Base-by-base conservation (phyloP, 83 land plant genomes). In the Diphasiastrum complanatum region DNA sequence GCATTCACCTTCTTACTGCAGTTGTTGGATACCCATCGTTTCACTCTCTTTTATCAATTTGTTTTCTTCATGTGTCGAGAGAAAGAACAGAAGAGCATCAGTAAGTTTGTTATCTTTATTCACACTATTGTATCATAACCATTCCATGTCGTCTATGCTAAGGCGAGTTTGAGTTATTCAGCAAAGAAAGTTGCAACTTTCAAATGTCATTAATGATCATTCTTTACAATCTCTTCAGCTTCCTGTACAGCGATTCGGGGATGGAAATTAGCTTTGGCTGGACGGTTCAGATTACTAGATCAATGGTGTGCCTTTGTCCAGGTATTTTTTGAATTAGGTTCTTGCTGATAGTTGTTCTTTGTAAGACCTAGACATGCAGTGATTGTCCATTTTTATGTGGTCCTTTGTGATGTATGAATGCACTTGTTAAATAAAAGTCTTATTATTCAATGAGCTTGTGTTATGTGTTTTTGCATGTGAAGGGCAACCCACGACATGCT, bases 221-320 rank as follows among this genome's bases (percentile, higher is more conserved):
- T 14, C n/a, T 14, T 18, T 41, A 41, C n/a, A 18, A 14, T 14
- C 0, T 37, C 41, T 56, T 65, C 68, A 85, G 95, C 89, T 74
- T 84, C 82, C 3, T 76, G 65, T 53, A 82, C 75, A 33, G 86
- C 89, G 19, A 53, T 85, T 10, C 59, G 64, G 49, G 89, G 81
- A 2, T 89, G 95, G 95, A 76, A 70, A 51, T 49, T 89, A 45
- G 79, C 85, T 4, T 64, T 89, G 70, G 69, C 66, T 50, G 96
- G 90, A 48, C 76, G 87, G 18, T 89, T 89, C 77, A 77, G 85
- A 12, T 50, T 89, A 28, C 96, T 89, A 58, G 77, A 79, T 49
- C 76, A 85, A 43, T 89, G 96, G 96, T 89, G 96, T 69, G 69
- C 80, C 28, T 89, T 89, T 79, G 87, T 85, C 51, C 71, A 82